Evolutionary conservation across 2,329 filamentous ascomycete species (phyloP).

Genomic region (Seiridium unicorne): DNA sequence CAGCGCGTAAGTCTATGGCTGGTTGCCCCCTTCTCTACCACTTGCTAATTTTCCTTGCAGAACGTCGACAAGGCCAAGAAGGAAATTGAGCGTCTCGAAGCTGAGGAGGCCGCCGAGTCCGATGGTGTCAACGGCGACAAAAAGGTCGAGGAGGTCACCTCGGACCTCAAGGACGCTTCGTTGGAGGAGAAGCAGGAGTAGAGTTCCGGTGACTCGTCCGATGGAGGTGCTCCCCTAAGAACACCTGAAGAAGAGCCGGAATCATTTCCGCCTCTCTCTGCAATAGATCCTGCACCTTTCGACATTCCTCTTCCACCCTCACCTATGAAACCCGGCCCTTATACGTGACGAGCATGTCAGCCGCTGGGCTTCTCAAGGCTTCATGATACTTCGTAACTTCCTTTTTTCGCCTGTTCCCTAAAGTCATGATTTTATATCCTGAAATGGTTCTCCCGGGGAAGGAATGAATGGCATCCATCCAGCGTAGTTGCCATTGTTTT

Average conservation of each 20-base stretch:
- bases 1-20: constrained; percentile 66
- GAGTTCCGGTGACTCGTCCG: constrained; percentile 20
- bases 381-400: neutral
- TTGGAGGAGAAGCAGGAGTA: constrained; percentile 53
- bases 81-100: constrained; percentile 87
- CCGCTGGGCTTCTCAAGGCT: constrained; percentile 2
- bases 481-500: neutral
- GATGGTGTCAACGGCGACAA: constrained; percentile 47
- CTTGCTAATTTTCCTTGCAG: constrained; percentile 46
- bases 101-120: constrained; percentile 53
- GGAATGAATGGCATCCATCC: neutral
- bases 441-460: neutral
- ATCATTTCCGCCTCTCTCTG: neutral
- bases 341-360: neutral
- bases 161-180: constrained; percentile 50
- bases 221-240: neutral
- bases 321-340: neutral
- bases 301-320: neutral
- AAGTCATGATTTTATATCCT: neutral
- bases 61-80: constrained; percentile 97
- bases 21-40: neutral
- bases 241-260: neutral
- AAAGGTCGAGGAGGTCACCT: constrained; percentile 52
- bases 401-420: neutral
- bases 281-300: neutral